Percentiles rank a stretch among this genome's conserved stretches.
phyloP scores from a whole-genome alignment of 2,329 filamentous ascomycete species.

The Hirsutella thompsonii region DNA sequence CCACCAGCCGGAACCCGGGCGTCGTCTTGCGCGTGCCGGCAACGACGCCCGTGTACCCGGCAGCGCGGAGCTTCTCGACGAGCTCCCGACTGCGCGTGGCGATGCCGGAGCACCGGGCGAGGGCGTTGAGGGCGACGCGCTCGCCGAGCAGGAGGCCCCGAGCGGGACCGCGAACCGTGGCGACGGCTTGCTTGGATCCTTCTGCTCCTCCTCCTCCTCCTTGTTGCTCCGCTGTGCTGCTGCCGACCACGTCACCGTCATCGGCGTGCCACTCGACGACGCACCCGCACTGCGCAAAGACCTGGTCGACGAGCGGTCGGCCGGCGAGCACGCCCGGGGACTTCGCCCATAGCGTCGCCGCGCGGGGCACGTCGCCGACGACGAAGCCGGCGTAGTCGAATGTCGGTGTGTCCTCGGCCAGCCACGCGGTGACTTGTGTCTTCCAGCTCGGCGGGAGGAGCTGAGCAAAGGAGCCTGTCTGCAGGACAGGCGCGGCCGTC shows the following conservation, averaged over 20 bases:
- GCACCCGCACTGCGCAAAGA: slow-evolving; percentile 83
- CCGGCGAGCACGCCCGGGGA: slow-evolving; percentile 75
- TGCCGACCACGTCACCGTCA: slow-evolving; percentile 60
- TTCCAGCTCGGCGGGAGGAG: slow-evolving; percentile 82
- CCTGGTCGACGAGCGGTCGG: slow-evolving; percentile 88
- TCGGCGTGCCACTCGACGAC: slow-evolving; percentile 75
- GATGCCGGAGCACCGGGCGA: slow-evolving; percentile 84
- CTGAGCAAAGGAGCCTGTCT: slow-evolving; percentile 37
- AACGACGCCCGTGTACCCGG: slow-evolving; percentile 71
- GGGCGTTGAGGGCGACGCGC: slow-evolving; percentile 79
- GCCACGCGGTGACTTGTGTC: slow-evolving; percentile 66
- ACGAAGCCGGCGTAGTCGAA: slow-evolving; percentile 98
- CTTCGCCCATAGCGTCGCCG: slow-evolving; percentile 56
- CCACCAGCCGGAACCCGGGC: slow-evolving; percentile 84
- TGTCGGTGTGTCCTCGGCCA: slow-evolving; percentile 89
- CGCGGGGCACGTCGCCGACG: slow-evolving; percentile 57
- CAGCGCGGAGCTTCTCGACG: slow-evolving; percentile 40
- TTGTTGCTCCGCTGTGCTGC: slow-evolving; percentile 37
- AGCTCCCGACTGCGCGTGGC: slow-evolving; percentile 55
- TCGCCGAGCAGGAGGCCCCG: slow-evolving; percentile 77
- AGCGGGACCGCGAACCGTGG: slow-evolving; percentile 76
- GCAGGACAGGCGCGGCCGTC: neutral
- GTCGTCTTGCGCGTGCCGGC: slow-evolving; percentile 96
- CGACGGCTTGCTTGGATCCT: too few relatives aligned
- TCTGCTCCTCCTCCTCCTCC: too few relatives aligned